Evolutionary conservation across 2,329 filamentous ascomycete species (phyloP).

Genomic region (Pseudodiploospora longispora): DNA sequence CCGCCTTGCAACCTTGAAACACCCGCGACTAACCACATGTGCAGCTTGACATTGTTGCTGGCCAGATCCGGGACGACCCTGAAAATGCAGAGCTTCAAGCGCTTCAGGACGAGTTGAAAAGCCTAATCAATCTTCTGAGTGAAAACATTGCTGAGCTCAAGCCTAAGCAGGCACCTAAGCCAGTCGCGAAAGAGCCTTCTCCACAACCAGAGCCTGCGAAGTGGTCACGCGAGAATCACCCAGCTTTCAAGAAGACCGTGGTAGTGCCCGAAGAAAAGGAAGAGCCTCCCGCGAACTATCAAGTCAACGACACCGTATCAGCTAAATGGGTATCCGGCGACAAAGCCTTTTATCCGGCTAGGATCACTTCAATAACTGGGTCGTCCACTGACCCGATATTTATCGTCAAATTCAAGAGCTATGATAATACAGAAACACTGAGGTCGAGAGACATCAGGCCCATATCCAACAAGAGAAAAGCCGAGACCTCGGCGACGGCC

Average conservation of each 20-base stretch:
- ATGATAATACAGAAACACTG: constrained; percentile 75
- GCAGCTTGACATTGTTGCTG: constrained; percentile 69
- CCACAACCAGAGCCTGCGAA: constrained; percentile 54
- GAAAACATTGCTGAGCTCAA: constrained; percentile 75
- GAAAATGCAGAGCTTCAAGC: constrained; percentile 69
- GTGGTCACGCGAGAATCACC: constrained; percentile 75
- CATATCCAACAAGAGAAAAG: constrained; percentile 74
- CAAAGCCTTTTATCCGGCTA: constrained; percentile 81
- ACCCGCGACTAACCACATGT: constrained; percentile 13
- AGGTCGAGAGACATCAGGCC: constrained; percentile 78
- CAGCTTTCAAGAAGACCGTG: constrained; percentile 56
- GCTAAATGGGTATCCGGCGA: constrained; percentile 90
- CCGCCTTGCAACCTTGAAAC: neutral
- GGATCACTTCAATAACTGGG: constrained; percentile 89
- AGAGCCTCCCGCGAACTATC: constrained; percentile 52
- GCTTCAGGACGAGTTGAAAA: constrained; percentile 73
- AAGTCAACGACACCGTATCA: constrained; percentile 82
- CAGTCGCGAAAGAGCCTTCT: constrained; percentile 36
- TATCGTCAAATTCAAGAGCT: constrained; percentile 90
- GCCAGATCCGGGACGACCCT: constrained; percentile 71
- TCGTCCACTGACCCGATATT: constrained; percentile 88
- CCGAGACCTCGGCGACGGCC: constrained; percentile 56
- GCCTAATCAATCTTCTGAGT: constrained; percentile 71
- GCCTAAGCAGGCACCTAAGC: constrained; percentile 37
- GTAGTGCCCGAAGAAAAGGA: constrained; percentile 42